Evolutionary conservation across 1,284 basidiomycete species (phyloP).

Genomic region (Rugosomyces carneus): DNA sequence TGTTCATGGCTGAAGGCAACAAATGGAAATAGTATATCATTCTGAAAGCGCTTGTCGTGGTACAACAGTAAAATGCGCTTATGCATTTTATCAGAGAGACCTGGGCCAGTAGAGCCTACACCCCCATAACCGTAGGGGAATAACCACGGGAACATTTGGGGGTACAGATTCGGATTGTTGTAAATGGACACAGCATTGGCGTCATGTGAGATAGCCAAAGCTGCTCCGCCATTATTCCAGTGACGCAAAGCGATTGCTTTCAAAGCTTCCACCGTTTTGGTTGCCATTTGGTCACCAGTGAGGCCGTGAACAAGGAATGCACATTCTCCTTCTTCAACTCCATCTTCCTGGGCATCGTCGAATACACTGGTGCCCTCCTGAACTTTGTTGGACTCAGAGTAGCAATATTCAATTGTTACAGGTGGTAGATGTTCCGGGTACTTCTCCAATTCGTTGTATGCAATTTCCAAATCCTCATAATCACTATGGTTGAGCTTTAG

Average conservation of each 20-base stretch:
- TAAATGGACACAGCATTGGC: too few relatives aligned
- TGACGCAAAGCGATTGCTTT: conserved; percentile 17
- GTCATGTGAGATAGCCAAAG: too few relatives aligned
- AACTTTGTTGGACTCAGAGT: background rate
- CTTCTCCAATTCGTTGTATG: conserved; percentile 17
- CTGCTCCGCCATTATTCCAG: conserved; percentile 15
- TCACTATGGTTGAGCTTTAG: conserved; percentile 26
- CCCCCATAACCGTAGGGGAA: conserved; percentile 27
- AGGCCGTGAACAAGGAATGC: conserved; percentile 32
- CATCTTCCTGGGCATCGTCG: conserved; percentile 27
- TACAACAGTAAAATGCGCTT: conserved; percentile 24
- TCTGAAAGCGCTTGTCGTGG: conserved; percentile 34
- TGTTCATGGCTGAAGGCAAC: conserved; percentile 35
- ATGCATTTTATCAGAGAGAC: background rate
- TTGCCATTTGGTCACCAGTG: conserved; percentile 21
- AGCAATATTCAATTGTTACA: conserved; percentile 16
- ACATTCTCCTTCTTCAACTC: conserved; percentile 25
- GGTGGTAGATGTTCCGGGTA: conserved; percentile 18
- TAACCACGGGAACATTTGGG: too few relatives aligned
- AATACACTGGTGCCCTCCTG: conserved; percentile 14
- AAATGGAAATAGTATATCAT: conserved; percentile 29
- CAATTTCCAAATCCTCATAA: conserved; percentile 22
- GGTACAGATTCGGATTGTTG: too few relatives aligned
- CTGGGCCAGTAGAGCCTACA: conserved; percentile 12
- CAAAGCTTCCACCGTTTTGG: conserved; percentile 5